Percentiles rank a stretch among this genome's conserved stretches.
Evolutionary conservation across 495 filamentous ascomycete genomes (phyloP).

Genomic region (Lichina pygmaea): DNA sequence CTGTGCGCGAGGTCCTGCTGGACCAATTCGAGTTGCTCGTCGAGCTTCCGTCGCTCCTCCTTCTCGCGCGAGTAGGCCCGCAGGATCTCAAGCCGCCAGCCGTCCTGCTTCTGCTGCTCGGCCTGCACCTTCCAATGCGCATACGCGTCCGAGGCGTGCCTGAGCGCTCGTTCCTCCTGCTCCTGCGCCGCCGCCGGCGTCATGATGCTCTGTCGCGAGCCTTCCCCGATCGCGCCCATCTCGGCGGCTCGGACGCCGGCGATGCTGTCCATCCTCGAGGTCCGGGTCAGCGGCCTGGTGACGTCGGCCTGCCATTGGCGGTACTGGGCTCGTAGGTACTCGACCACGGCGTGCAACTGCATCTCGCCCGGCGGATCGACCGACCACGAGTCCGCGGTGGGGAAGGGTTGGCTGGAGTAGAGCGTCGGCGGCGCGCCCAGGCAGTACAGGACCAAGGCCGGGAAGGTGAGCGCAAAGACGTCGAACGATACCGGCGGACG

Average conservation of each 20-base stretch:
- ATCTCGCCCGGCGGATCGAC: constrained; percentile 38
- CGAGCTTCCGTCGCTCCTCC: constrained; percentile 33
- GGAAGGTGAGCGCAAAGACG: constrained; percentile 52
- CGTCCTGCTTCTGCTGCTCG: constrained; percentile 25
- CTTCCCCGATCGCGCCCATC: not conserved
- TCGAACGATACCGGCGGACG: constrained; percentile 56
- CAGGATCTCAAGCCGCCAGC: constrained; percentile 57
- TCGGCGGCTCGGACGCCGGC: not conserved
- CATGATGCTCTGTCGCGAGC: constrained; percentile 10
- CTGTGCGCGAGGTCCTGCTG: constrained; percentile 50
- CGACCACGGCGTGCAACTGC: constrained; percentile 41
- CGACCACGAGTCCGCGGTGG: constrained; percentile 46
- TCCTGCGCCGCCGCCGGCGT: constrained; percentile 20
- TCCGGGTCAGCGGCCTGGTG: not conserved
- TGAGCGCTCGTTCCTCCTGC: constrained; percentile 30
- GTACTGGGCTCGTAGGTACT: constrained; percentile 36
- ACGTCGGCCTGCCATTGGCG: constrained; percentile 22
- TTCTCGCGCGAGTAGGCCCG: constrained; percentile 41
- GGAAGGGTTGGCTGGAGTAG: constrained; percentile 37
- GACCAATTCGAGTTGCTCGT: constrained; percentile 30
- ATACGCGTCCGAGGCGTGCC: constrained; percentile 44
- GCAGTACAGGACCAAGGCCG: constrained; percentile 52
- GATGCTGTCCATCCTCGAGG: not conserved
- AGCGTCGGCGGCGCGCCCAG: constrained; percentile 54
- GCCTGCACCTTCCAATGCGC: constrained; percentile 39